Evolutionary conservation across 495 filamentous ascomycete genomes (phyloP), one percentile per base, ranked within the genome.

Genomic region (Neurospora terricola): DNA sequence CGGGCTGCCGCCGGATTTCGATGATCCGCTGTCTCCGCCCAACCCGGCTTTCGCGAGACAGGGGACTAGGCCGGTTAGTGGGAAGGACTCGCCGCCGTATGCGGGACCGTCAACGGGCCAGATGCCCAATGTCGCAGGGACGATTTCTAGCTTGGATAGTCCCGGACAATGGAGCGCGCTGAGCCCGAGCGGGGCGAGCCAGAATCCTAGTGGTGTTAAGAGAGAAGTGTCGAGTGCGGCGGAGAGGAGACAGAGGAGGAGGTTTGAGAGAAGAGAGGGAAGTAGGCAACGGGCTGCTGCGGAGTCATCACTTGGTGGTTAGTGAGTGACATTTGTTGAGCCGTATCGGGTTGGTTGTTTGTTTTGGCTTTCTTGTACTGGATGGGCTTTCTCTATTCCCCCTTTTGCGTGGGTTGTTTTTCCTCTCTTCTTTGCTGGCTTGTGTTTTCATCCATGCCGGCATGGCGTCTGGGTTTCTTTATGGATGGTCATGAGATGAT

Each of bases 71-170:
- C 43, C 43, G 43, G 21, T 48, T 48, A 10, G 43, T 21, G 43
- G 72, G 9, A 88, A 88, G 75, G 87, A 88, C 76, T 86, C 83
- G 62, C 85, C 86, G 27, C 88, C 88, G 72, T 88, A 87, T 75
- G 86, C 84, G 34, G 83, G 84, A 8, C 81, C 82, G 73, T 82
- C 84, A 21, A 84, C 82, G 38, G 78, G 77, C 5, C 74, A 77
- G 21, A 76, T 74, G n/a, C 79, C 79, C 0, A 72, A 76, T 37
- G 78, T 78, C 3, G 79, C 71, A 4, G 75, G 76, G 42, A 87
- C 83, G 12, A 71, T 85, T 36, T 86, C 84, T 68, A 86, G 80
- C 71, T 73, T 85, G 18, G 82, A 48, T n/a, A 79, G 76, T 70
- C 76, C 78, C n/a, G 76, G 18, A 4, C 72, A 70, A 2, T 36